A percentile compares a stretch with the other conserved stretches of the same genome.
These are phyloP conservation scores for Sporisorium sorghi DNA, from an alignment of 1,284 basidiomycete genomes.

Conservation along the genomic window DNA sequence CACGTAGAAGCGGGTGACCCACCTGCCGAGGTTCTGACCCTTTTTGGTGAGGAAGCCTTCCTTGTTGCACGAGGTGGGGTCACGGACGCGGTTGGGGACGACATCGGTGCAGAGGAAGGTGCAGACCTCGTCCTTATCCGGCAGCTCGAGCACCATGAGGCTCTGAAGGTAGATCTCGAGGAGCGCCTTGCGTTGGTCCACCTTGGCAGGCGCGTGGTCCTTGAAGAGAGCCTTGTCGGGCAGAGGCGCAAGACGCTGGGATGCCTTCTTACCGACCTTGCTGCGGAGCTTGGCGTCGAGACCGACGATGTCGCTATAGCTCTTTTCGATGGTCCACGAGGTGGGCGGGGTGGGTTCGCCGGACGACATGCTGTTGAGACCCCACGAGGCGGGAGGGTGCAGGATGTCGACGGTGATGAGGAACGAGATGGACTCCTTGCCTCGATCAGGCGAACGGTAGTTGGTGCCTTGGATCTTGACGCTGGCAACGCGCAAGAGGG, in stretches of 20 bases:
- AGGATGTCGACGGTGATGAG: conserved; percentile 72
- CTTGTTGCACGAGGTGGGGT: conserved; percentile 76
- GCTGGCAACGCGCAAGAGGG: conserved; percentile 53
- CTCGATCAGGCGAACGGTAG: conserved; percentile 84
- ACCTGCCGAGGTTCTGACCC: conserved; percentile 91
- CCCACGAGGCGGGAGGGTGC: conserved; percentile 60
- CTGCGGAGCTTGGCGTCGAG: conserved; percentile 77
- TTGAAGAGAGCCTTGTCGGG: conserved; percentile 94
- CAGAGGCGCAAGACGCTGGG: conserved; percentile 79
- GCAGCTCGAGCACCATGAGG: conserved; percentile 80
- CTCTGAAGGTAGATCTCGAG: conserved; percentile 88
- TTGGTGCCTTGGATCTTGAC: conserved; percentile 73
- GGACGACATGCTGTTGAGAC: conserved; percentile 69
- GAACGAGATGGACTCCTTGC: conserved; percentile 87
- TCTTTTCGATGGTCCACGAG: conserved; percentile 91
- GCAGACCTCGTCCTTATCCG: conserved; percentile 88
- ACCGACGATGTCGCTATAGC: conserved; percentile 87
- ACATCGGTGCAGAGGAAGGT: conserved; percentile 92
- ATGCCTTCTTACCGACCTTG: conserved; percentile 77
- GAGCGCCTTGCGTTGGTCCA: conserved; percentile 80
- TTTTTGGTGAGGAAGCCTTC: conserved; percentile 96
- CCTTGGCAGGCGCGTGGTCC: conserved; percentile 94
- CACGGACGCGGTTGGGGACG: conserved; percentile 74
- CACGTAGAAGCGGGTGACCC: conserved; percentile 85
- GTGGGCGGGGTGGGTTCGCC: conserved; percentile 75